phyloP scores from a whole-genome alignment of 2,329 filamentous ascomycete genomes.

The Colletotrichum higginsianum region DNA sequence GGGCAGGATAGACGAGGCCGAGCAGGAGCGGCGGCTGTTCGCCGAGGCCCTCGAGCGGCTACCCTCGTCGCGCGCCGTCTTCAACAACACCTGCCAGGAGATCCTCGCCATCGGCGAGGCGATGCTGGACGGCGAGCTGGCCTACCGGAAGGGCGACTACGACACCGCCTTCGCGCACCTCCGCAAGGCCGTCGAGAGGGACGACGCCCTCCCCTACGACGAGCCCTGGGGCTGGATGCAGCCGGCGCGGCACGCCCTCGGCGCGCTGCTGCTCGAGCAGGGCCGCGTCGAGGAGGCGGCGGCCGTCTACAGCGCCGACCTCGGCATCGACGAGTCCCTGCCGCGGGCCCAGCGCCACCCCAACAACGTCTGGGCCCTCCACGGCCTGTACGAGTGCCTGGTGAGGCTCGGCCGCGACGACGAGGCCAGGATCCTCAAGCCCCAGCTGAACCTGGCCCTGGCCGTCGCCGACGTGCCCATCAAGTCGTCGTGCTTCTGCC shows the following conservation, averaged over 20 bases:
- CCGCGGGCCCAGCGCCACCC: conserved; percentile 77
- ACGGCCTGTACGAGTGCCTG: conserved; percentile 81
- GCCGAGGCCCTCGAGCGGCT: conserved; percentile 65
- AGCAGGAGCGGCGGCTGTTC: conserved; percentile 66
- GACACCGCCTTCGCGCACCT: conserved; percentile 73
- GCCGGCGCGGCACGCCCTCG: conserved; percentile 79
- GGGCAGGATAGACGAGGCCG: conserved; percentile 68
- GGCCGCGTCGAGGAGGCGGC: conserved; percentile 70
- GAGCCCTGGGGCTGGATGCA: conserved; percentile 89
- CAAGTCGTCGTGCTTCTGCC: conserved; percentile 70
- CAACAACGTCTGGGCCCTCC: conserved; percentile 82
- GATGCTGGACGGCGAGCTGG: conserved; percentile 82
- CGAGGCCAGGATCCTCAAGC: conserved; percentile 54
- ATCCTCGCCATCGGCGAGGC: conserved; percentile 74
- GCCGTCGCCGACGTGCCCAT: conserved; percentile 73
- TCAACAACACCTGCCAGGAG: conserved; percentile 76
- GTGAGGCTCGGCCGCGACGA: conserved; percentile 63
- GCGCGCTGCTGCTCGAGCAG: conserved; percentile 78
- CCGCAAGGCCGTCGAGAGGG: conserved; percentile 68
- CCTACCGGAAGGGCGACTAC: conserved; percentile 75
- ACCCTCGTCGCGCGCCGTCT: conserved; percentile 73
- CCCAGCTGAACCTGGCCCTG: conserved; percentile 66
- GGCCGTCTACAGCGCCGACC: conserved; percentile 71
- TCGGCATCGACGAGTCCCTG: conserved; percentile 72
- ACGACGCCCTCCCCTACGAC: conserved; percentile 77